Evolutionary conservation across 768 basidiomycete genomes (phyloP), one percentile per base, ranked within the genome.

Genomic region (Suillus occidentalis): DNA sequence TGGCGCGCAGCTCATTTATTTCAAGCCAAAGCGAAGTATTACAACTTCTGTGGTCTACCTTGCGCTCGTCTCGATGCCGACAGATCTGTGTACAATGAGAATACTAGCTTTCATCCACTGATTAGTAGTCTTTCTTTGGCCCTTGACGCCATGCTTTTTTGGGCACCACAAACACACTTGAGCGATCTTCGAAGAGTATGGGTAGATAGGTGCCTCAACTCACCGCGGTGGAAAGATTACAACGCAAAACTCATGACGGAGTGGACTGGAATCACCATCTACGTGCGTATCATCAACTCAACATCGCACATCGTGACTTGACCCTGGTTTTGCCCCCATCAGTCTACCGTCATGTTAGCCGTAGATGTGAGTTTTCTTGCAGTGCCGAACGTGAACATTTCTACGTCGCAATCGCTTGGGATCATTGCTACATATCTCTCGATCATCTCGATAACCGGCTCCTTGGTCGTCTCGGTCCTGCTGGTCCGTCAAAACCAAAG

Each of bases 41-140:
- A 79, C 40, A 79, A 85, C 67, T 82, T 80, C 60, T 75, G 83
- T 65, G 84, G 85, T 5, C 81, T 85, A 70, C 74, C 77, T 3
- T 71, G 70, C 43, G 83, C 82, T 4, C 83, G 85, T 6, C 73
- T 87, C 16, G 72, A 79, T 42, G 77, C 80, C 2, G 75, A 81
- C 63, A 78, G 80, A 64, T 82, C 81, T 20, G 75, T 86, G 14
- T 71, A 72, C 43, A 66, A 37, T 49, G 14, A 57, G 25, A 25
- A 57, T 12, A 4, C 60, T 57, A 22, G 63, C 61, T 45, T 25
- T 12, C 20, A 59, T 43, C 14, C 47, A 58, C 28, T 39, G n/a
- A 14, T 36, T 64, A 20, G n/a, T 28, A 60, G 37, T 52, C 55
- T 42, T 25, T 66, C 47, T 34, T 63, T 50, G 42, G 31, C 37